Conservation (phyloP, 2,329 filamentous ascomycete genomes). For the Nemania sp. region DNA sequence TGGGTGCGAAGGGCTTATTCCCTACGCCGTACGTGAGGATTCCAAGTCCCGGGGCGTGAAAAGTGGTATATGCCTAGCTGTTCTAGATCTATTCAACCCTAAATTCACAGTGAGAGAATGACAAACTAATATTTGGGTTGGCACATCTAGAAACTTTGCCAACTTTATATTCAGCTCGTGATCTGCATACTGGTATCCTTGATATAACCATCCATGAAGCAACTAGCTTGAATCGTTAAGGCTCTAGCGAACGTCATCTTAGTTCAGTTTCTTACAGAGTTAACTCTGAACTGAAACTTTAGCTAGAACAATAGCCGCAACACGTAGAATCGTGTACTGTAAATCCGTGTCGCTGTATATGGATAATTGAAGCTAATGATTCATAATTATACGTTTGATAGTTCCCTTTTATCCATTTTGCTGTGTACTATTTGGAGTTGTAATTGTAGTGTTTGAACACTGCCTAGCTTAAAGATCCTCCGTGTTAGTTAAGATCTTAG, state of each 20-base stretch:
- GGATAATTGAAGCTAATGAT: no score
- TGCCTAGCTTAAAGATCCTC: no score
- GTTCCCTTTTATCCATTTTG: no score
- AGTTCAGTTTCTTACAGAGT: no score
- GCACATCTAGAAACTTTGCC: not conserved
- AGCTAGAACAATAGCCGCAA: no score
- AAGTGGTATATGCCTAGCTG: not conserved
- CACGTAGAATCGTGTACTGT: no score
- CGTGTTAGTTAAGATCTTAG: no score
- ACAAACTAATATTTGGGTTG: not conserved
- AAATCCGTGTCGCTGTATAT: no score
- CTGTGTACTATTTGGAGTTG: no score
- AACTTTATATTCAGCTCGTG: not conserved
- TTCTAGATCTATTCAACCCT: not conserved
- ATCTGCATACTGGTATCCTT: not conserved
- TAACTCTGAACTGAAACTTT: no score
- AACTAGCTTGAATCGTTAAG: not conserved
- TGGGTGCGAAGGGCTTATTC: conserved; percentile 82
- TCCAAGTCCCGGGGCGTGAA: conserved; percentile 45
- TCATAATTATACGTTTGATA: no score
- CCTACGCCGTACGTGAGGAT: conserved; percentile 79
- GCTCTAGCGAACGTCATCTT: not conserved
- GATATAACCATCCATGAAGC: not conserved
- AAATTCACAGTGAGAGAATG: not conserved
- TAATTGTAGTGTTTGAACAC: no score